Evolutionary conservation across 2,329 filamentous ascomycete genomes (phyloP), one percentile per base, ranked within the genome.

Genomic region (Paracorniculantispora psalliotae): DNA sequence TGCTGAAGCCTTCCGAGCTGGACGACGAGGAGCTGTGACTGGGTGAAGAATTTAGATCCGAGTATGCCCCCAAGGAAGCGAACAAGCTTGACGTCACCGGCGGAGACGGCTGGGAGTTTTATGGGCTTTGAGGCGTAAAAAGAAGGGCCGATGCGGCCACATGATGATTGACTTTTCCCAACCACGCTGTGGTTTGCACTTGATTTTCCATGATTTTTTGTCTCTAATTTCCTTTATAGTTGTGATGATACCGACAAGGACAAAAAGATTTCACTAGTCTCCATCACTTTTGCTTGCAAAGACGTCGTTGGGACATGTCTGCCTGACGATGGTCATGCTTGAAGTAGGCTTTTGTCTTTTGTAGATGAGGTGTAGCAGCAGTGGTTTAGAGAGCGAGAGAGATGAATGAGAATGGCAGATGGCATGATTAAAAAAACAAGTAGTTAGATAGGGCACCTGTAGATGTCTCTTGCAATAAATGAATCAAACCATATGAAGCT

Each of bases 1-100:
- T 99, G 62, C 81, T 99, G 69, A 97, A 99, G 81, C 96, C 94
- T 52, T 94, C 92, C n/a, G 94, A 99, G 73, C 84, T 99, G 71
- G 93, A 92, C 65, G 90, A 93, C 67, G 90, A 93, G 69, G 89
- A 92, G 76, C 81, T 92, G 75, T 97, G 92, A 96, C 90, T 92
- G 63, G 77, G 84, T 47, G 73, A 85, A 72, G 87, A 91, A 72
- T 74, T 90, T 49, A 78, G 86, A 66, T 80, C 76, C 57, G 87
- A 90, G 73, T 82, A 80, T 70, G 75, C 77, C 61, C 79, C 79
- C 61, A 69, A 52, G 58, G 53, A 60, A 60, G 57, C 48, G 59
- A 61, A 47, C 60, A 67, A 68, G 60, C 67, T 68, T 59, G 61
- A 64, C 61, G 59, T 65, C 57, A 63, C 64, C 53, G 67, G 67